Percentiles rank a stretch among this genome's conserved stretches.
These are phyloP conservation scores for Penicillium pulvis DNA, from an alignment of 495 filamentous ascomycete species.

Conservation along the genomic window DNA sequence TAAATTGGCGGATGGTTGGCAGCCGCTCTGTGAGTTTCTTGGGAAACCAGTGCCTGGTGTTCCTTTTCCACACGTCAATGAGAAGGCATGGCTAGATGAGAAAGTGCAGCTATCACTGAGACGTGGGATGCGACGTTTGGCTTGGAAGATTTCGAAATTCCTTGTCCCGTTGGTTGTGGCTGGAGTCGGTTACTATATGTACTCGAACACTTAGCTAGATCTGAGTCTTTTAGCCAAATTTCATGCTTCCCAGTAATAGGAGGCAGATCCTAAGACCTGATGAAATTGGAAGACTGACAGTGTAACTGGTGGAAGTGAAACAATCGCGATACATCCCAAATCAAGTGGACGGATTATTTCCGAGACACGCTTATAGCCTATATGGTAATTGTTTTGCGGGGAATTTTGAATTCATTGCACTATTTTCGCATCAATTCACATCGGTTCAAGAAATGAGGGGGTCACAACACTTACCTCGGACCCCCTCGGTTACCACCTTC, in stretches of 20 bases:
- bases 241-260: no score
- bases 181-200: background rate
- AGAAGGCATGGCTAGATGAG: background rate
- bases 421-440: background rate
- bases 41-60: background rate
- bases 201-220: no score
- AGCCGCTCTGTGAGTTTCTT: background rate
- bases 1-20: background rate
- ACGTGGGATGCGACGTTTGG: background rate
- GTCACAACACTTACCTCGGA: background rate
- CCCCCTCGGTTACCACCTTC: background rate
- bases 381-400: background rate
- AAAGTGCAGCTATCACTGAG: background rate
- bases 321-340: background rate
- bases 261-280: no score
- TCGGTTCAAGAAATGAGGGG: constrained; percentile 1
- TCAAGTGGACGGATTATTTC: no score
- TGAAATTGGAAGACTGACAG: background rate
- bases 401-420: background rate
- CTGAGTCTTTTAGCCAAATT: no score
- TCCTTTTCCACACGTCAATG: background rate
- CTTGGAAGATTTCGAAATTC: background rate
- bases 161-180: background rate
- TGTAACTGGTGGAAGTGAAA: background rate
- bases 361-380: background rate